Evolutionary conservation across 78 protist species (phyloP).

Genomic region (Chrysochromulina tobinii): DNA sequence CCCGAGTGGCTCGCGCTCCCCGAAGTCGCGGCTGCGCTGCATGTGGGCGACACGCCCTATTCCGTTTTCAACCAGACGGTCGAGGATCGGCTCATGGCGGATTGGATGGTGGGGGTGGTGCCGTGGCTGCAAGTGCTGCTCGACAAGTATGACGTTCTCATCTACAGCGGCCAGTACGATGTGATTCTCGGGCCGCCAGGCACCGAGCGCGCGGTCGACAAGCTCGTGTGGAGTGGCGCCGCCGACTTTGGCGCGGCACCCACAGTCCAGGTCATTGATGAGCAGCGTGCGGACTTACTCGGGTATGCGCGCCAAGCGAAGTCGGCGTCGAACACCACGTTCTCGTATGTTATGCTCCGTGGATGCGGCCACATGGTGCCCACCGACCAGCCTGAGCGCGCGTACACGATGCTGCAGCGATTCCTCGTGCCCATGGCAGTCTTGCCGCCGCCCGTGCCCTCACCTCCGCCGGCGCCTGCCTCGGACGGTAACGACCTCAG

Average conservation of each 20-base stretch:
- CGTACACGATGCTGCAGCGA: background rate
- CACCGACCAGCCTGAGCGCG: background rate
- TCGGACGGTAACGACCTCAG: too few relatives aligned
- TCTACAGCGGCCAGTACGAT: background rate
- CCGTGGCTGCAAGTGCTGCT: background rate
- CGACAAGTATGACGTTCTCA: background rate
- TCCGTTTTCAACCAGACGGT: background rate
- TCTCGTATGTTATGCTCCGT: background rate
- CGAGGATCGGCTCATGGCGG: background rate
- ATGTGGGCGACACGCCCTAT: background rate
- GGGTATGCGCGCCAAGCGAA: background rate
- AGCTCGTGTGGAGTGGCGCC: background rate
- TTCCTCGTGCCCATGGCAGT: background rate
- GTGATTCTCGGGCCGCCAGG: background rate
- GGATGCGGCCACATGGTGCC: slow-evolving; percentile 7
- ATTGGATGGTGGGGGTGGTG: background rate
- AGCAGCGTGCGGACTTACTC: background rate
- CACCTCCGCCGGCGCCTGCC: too few relatives aligned
- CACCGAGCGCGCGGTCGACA: background rate
- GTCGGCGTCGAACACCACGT: background rate
- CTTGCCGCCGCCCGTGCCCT: too few relatives aligned
- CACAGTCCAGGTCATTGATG: background rate
- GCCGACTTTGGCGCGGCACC: background rate
- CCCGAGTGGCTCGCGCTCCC: background rate
- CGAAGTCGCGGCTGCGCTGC: background rate